These are phyloP conservation scores for Haplosporangium sp. DNA, from an alignment of 371 early-diverging fungal genomes.

Conservation along the genomic window DNA sequence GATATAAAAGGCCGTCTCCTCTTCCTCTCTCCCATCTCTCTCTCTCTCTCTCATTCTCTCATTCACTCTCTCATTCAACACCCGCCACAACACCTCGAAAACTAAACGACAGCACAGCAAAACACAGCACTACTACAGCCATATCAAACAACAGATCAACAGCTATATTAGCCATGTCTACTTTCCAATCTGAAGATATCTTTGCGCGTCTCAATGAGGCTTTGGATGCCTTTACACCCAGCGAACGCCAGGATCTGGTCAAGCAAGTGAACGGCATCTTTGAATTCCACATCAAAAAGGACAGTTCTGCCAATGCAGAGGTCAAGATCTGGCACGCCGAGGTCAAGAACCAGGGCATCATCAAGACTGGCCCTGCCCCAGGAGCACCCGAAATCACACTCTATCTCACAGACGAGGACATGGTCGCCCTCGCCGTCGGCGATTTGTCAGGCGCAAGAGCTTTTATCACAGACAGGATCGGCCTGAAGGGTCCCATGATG, in stretches of 20 bases:
- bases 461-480: constrained; percentile 91
- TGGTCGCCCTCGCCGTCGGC: constrained; percentile 77
- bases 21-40: too few relatives aligned
- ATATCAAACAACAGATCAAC: not conserved
- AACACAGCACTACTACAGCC: not conserved
- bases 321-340: constrained; percentile 67
- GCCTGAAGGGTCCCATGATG: constrained; percentile 84
- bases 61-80: constrained; percentile 1
- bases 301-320: constrained; percentile 52
- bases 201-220: constrained; percentile 57
- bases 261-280: constrained; percentile 86
- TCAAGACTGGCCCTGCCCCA: constrained; percentile 50
- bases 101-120: not conserved
- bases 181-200: constrained; percentile 46
- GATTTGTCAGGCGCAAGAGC: constrained; percentile 82
- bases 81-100: not conserved
- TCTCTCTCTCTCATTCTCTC: not conserved
- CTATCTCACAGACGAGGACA: constrained; percentile 68
- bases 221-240: constrained; percentile 47
- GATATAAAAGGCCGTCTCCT: too few relatives aligned
- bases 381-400: constrained; percentile 59
- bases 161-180: not conserved
- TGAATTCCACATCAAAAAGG: constrained; percentile 80
- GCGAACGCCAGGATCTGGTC: constrained; percentile 57
- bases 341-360: constrained; percentile 67